A percentile compares a stretch with the other conserved stretches of the same genome.
These are phyloP conservation scores for Clavispora vitiphila DNA, from an alignment of 805 yeast species.

Conservation along the genomic window DNA sequence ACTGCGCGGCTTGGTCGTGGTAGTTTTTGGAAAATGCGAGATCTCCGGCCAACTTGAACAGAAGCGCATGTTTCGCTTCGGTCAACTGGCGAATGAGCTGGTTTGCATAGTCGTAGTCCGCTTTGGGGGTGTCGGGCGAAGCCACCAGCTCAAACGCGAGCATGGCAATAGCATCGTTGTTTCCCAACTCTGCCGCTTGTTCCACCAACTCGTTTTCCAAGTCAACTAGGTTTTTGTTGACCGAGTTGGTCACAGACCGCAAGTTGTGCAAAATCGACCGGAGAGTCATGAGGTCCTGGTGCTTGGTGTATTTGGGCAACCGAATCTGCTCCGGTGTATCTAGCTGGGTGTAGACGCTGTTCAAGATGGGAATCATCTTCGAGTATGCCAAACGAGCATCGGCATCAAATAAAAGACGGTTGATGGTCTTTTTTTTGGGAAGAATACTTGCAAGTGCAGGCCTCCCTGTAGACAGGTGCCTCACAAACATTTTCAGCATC, in stretches of 20 bases:
- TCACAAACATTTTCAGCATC: background rate
- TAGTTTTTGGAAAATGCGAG: conserved; percentile 50
- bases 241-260: conserved; percentile 54
- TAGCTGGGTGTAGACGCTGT: conserved; percentile 44
- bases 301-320: conserved; percentile 45
- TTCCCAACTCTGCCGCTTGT: conserved; percentile 77
- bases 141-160: conserved; percentile 61
- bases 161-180: conserved; percentile 72
- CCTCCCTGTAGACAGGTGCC: conserved; percentile 9
- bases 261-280: conserved; percentile 62
- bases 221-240: conserved; percentile 50
- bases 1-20: conserved; percentile 49
- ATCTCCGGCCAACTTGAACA: conserved; percentile 77
- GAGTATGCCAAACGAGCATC: conserved; percentile 53
- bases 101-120: conserved; percentile 62
- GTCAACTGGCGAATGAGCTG: conserved; percentile 53
- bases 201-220: conserved; percentile 75
- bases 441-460: conserved; percentile 33
- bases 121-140: conserved; percentile 24
- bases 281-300: conserved; percentile 61
- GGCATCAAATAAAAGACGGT: conserved; percentile 59
- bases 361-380: conserved; percentile 51
- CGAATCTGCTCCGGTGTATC: conserved; percentile 33
- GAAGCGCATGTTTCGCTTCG: conserved; percentile 62
- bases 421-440: conserved; percentile 55